Base-by-base conservation (phyloP, 495 filamentous ascomycete genomes). In the Chaetomium fimeti region DNA sequence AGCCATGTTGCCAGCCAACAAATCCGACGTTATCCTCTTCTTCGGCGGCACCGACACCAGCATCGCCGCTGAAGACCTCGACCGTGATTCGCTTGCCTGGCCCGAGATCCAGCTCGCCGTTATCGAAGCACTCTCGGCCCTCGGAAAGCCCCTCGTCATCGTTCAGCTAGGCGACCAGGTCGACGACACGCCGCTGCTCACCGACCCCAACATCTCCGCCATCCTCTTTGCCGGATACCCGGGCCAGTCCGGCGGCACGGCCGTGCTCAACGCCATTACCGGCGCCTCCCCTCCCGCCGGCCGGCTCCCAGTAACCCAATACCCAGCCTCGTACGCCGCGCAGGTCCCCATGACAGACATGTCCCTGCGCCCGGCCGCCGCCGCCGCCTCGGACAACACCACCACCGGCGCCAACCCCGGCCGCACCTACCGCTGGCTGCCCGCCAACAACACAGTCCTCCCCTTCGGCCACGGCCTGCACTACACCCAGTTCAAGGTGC, bases 241-340 rank as follows among this genome's bases (percentile, higher is more conserved):
- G 0, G 85, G 84, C 16, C 79, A 88, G 48, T 79, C 84, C 45
- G 79, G 78, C 61, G 85, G 85, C 5, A 76, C 77, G 47, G 79
- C 81, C 3, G 67, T 86, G 12, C 74, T 82, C 3, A 75, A 84
- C 52, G 69, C 86, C 1, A 28, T 88, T 7, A 83, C 79, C 18
- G 85, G 85, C 3, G 72, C 69, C 8, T 73, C 73, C 13, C 78
- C 82, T 25, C 85, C 85, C 0, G 84, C 83, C 15, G 87, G 80
- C 22, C 82, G 87, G 24, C 74, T 89, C 1, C 85, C 87, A 3
- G 86, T 87, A 29, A 88, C 84, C 15, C 72, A 77, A 62, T 83
- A 83, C 54, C 78, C 79, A 0, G 61, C 64, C 0, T 66, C 70
- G 57, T 83, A 81, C 64, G 72, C 73, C n/a, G 60, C 67, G 36